phyloP scores from a whole-genome alignment of 169 alveolate species.

The Eimeria acervulina region DNA sequence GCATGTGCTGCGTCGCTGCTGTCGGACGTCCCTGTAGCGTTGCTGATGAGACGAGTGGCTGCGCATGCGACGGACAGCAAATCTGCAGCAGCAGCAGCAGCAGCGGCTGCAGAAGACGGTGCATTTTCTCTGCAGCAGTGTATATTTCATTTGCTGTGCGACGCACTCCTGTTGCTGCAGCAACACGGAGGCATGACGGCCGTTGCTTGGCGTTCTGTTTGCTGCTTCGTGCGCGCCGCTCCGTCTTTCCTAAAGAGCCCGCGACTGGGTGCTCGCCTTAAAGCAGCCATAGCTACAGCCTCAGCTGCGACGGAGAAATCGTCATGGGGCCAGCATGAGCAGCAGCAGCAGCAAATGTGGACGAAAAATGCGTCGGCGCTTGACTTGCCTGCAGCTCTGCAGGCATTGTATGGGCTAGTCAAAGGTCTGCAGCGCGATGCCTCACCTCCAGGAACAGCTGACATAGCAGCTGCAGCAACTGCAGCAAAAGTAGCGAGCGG shows the following conservation, averaged over 20 bases:
- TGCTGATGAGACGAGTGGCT: slow-evolving; percentile 74
- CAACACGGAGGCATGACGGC: slow-evolving; percentile 77
- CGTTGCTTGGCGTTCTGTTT: slow-evolving; percentile 69
- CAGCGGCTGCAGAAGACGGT: slow-evolving; percentile 42
- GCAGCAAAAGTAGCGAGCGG: not conserved
- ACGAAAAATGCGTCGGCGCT: not conserved
- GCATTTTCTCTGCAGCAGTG: slow-evolving; percentile 42
- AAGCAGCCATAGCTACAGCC: slow-evolving; percentile 54
- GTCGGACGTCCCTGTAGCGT: slow-evolving; percentile 25
- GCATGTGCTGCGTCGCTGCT: slow-evolving; percentile 30
- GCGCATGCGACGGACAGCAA: slow-evolving; percentile 76
- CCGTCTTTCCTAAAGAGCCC: slow-evolving; percentile 67
- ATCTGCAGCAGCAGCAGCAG: slow-evolving; percentile 74
- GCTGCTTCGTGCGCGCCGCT: slow-evolving; percentile 60
- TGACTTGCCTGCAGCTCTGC: slow-evolving; percentile 74
- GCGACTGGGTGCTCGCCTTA: slow-evolving; percentile 59
- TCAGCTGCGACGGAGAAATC: not conserved
- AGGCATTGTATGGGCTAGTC: slow-evolving; percentile 69
- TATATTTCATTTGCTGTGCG: slow-evolving; percentile 68
- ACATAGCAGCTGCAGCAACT: not conserved
- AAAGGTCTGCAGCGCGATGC: slow-evolving; percentile 63
- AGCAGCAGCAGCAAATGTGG: not conserved
- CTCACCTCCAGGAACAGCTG: slow-evolving; percentile 13
- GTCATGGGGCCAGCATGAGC: not conserved
- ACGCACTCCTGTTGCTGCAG: slow-evolving; percentile 58